phyloP scores from a whole-genome alignment of 257 asterid genomes.

The Vinca minor region DNA sequence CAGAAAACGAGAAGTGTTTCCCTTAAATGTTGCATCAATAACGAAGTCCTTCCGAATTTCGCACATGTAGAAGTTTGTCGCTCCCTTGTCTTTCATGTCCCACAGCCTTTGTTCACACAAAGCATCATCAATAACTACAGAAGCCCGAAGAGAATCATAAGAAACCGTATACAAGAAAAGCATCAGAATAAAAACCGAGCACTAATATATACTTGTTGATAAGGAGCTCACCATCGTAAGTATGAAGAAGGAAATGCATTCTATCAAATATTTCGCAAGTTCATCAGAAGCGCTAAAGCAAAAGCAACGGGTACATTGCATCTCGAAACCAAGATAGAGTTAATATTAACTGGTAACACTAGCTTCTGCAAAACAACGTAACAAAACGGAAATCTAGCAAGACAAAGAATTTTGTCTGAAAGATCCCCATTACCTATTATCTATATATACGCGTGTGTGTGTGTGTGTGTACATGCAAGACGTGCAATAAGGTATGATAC shows the following conservation, averaged over 20 bases:
- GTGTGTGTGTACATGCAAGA: not conserved
- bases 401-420: not conserved
- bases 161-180: conserved; percentile 1
- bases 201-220: not conserved
- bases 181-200: not conserved
- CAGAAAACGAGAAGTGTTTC: conserved; percentile 80
- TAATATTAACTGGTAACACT: not conserved
- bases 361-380: not conserved
- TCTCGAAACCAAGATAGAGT: not conserved
- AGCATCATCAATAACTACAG: conserved; percentile 82
- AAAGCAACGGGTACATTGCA: not conserved
- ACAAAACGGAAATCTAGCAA: not conserved
- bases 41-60: conserved; percentile 83
- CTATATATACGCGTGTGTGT: too few species aligned
- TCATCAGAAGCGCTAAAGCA: not conserved
- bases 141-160: conserved; percentile 15
- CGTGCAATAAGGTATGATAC: not conserved
- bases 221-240: not conserved
- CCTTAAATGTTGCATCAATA: conserved; percentile 91
- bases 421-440: not conserved
- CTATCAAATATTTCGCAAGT: not conserved
- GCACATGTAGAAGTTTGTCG: conserved; percentile 84
- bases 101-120: conserved; percentile 83
- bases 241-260: not conserved
- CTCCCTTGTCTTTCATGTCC: conserved; percentile 75